phyloP scores from a whole-genome alignment of 176 grass and related monocot species.

The Carex myosuroides region DNA sequence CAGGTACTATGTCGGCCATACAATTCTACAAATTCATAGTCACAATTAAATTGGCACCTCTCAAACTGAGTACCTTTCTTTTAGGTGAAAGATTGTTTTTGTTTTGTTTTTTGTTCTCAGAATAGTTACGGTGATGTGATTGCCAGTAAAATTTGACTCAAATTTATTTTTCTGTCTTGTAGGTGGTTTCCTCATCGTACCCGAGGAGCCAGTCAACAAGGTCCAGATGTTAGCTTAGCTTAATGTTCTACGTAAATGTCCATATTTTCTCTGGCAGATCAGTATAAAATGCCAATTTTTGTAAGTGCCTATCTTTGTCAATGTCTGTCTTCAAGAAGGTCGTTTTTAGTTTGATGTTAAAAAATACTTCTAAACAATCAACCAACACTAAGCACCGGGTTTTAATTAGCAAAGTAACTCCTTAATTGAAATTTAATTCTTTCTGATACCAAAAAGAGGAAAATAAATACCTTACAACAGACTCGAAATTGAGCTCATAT shows the following conservation, averaged over 20 bases:
- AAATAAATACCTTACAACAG: neutral
- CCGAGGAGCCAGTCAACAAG: conserved; percentile 37
- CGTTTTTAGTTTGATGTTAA: neutral
- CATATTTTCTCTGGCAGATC: neutral
- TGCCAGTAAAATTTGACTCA: neutral
- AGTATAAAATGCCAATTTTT: neutral
- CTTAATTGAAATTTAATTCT: neutral
- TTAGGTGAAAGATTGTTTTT: neutral
- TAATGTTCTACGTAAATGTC: neutral
- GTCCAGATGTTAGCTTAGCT: conserved; percentile 38
- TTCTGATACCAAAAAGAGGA: neutral
- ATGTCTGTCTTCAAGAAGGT: neutral
- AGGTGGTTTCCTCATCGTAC: conserved; percentile 50
- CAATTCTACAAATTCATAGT: neutral
- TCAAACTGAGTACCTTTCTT: neutral
- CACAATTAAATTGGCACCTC: neutral
- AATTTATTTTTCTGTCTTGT: conserved; percentile 20
- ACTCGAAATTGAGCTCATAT: neutral
- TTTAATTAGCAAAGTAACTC: neutral
- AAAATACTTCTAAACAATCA: neutral
- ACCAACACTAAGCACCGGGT: neutral
- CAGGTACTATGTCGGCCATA: conserved; percentile 43
- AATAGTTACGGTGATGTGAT: neutral
- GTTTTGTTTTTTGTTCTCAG: neutral
- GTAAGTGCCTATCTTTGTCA: neutral